Conservation (phyloP, 2,329 filamentous ascomycete genomes). For the Talaromyces sp. region DNA sequence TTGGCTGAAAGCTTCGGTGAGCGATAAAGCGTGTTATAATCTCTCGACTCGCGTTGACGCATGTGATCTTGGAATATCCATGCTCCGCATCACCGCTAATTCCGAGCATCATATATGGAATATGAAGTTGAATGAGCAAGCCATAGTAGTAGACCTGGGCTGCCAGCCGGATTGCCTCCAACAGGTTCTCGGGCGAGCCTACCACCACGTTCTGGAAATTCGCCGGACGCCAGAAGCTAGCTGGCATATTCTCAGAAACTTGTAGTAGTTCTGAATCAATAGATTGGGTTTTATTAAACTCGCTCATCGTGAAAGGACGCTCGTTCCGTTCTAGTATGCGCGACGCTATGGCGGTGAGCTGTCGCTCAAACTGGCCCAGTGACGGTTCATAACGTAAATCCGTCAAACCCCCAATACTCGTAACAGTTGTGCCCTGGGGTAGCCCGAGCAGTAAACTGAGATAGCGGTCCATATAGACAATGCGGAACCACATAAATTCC, state of each 20-base stretch:
- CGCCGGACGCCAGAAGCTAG: constrained; percentile 33
- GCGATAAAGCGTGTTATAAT: constrained; percentile 32
- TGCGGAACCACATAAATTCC: constrained; percentile 30
- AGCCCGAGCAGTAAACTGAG: constrained; percentile 36
- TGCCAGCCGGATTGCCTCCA: constrained; percentile 27
- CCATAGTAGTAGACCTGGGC: constrained; percentile 36
- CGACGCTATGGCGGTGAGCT: constrained; percentile 26
- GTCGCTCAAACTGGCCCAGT: constrained; percentile 25
- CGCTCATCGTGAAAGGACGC: constrained; percentile 12
- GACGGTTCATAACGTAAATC: constrained; percentile 19
- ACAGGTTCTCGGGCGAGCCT: constrained; percentile 16
- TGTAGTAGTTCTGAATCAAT: constrained; percentile 31
- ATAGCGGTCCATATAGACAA: constrained; percentile 33
- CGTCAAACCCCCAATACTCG: constrained; percentile 14
- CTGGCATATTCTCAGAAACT: constrained; percentile 25
- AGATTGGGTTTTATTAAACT: constrained; percentile 21
- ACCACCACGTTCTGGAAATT: constrained; percentile 15
- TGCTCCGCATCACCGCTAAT: constrained; percentile 14
- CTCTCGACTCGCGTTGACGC: constrained; percentile 35
- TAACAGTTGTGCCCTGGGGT: constrained; percentile 22
- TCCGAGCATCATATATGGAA: constrained; percentile 33
- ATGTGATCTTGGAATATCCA: constrained; percentile 31
- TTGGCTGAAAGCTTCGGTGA: constrained; percentile 25
- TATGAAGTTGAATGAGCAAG: constrained; percentile 36
- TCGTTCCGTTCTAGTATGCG: constrained; percentile 37